Percentiles rank a stretch among this genome's conserved stretches.
Conservation (phyloP, 495 filamentous ascomycete genomes). For the Penicillium turbatum region DNA sequence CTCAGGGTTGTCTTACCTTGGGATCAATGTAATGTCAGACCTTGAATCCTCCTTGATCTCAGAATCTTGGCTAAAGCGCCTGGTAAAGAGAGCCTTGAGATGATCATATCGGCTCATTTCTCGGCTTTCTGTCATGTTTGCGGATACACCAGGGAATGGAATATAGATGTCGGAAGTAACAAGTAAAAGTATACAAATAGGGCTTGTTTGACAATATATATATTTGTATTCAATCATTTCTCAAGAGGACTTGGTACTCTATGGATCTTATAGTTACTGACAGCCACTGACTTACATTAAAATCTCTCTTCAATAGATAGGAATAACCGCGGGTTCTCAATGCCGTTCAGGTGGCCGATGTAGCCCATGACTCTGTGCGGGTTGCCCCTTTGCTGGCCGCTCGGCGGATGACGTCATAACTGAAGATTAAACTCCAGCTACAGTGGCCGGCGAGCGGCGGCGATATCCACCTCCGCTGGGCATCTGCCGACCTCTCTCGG, state of each 20-base stretch:
- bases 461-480: not conserved
- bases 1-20: slow-evolving; percentile 1
- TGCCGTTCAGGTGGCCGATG: not conserved
- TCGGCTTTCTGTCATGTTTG: not conserved
- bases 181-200: not conserved
- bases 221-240: no score
- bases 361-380: not conserved
- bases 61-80: not conserved
- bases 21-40: slow-evolving; percentile 11
- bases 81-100: slow-evolving; percentile 5
- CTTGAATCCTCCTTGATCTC: slow-evolving; percentile 5
- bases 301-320: no score
- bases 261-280: no score
- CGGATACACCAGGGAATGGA: not conserved
- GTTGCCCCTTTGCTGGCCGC: not conserved
- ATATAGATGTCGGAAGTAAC: no score
- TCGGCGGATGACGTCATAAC: slow-evolving; percentile 4
- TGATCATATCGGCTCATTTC: not conserved
- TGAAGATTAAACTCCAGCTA: no score
- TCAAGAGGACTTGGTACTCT: no score
- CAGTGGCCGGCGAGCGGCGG: no score
- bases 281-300: no score
- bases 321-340: not conserved
- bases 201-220: no score
- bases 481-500: not conserved